phyloP scores from a whole-genome alignment of 257 asterid species.

The Fraxinus anomala region DNA sequence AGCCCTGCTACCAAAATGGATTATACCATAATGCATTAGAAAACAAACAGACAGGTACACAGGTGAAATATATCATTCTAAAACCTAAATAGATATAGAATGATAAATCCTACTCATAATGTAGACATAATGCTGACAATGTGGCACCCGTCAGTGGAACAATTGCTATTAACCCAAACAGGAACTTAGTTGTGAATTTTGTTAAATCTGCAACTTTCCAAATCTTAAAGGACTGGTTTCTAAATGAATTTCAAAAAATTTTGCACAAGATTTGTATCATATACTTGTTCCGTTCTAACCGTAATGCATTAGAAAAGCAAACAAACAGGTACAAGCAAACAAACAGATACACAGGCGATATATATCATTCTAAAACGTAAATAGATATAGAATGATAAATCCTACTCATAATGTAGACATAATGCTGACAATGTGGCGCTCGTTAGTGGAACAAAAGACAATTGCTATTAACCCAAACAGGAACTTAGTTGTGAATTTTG shows the following conservation, averaged over 20 bases:
- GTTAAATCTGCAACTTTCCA: neutral
- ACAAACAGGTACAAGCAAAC: neutral
- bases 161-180: neutral
- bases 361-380: too few species aligned
- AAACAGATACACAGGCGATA: neutral
- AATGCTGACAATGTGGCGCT: neutral
- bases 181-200: slow-evolving; percentile 3
- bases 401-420: too few species aligned
- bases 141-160: neutral
- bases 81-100: too few species aligned
- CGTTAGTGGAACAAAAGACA: neutral
- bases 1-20: neutral
- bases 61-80: neutral
- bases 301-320: too few species aligned
- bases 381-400: too few species aligned
- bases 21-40: neutral
- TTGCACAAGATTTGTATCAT: neutral
- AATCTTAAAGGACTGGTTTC: neutral
- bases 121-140: neutral
- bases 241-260: neutral
- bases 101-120: too few species aligned
- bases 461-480: neutral
- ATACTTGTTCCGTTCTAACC: neutral
- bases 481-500: slow-evolving; percentile 3
- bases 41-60: neutral